A percentile compares a stretch with the other conserved stretches of the same genome.
phyloP scores from a whole-genome alignment of 73 alveolate genomes.

The Paramecium sexaurelia region DNA sequence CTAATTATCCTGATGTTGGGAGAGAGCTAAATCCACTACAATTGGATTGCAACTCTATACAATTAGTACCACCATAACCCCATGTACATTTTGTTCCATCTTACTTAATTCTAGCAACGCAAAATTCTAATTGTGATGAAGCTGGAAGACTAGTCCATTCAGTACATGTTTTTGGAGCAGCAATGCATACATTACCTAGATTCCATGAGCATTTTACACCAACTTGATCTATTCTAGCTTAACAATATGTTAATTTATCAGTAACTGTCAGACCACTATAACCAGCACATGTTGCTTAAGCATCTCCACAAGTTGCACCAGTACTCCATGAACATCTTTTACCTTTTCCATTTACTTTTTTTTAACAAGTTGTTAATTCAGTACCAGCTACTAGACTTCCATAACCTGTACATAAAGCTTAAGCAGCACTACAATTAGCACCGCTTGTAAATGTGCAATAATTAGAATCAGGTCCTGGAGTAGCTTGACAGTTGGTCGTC shows the following conservation, averaged over 20 bases:
- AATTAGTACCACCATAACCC: background rate
- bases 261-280: background rate
- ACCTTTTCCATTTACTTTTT: background rate
- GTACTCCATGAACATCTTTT: background rate
- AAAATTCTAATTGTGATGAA: background rate
- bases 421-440: background rate
- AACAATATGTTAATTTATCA: background rate
- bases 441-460: background rate
- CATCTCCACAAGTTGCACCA: background rate
- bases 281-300: background rate
- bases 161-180: constrained; percentile 18
- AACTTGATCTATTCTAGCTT: background rate
- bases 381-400: background rate
- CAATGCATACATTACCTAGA: background rate
- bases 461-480: background rate
- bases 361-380: background rate
- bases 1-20: background rate
- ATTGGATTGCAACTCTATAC: no score
- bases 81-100: background rate
- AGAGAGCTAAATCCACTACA: background rate
- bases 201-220: background rate
- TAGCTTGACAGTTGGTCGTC: background rate
- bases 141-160: background rate
- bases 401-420: background rate
- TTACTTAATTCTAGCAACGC: background rate